Evolutionary conservation across 192 early-diverging fungal genomes (phyloP).

Genomic region (Coemansia erecta): DNA sequence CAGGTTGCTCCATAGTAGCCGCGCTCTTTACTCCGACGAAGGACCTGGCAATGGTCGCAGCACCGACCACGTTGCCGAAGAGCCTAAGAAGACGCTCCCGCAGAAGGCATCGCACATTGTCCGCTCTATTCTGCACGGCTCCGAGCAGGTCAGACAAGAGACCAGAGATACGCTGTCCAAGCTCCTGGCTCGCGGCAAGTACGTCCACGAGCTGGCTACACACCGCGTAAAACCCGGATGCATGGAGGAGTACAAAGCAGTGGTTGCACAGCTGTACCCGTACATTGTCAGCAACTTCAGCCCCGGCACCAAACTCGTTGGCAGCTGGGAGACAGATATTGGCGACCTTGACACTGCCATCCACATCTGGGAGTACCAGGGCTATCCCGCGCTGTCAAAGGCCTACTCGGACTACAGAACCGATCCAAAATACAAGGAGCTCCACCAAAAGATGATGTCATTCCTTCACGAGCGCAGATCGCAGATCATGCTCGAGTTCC

Average conservation of each 20-base stretch:
- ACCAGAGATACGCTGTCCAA: conserved; percentile 69
- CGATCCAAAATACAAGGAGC: conserved; percentile 67
- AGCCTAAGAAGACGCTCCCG: conserved; percentile 46
- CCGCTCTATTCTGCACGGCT: conserved; percentile 70
- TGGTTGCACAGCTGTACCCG: conserved; percentile 77
- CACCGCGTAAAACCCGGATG: conserved; percentile 84
- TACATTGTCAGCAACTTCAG: conserved; percentile 71
- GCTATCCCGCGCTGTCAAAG: conserved; percentile 76
- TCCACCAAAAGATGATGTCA: conserved; percentile 64
- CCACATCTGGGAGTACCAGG: conserved; percentile 94
- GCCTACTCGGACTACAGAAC: conserved; percentile 59
- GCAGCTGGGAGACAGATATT: conserved; percentile 85
- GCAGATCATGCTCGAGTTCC: conserved; percentile 89
- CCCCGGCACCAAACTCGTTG: conserved; percentile 78
- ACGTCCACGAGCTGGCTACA: conserved; percentile 82
- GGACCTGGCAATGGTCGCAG: conserved; percentile 1
- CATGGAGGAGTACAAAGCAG: conserved; percentile 78
- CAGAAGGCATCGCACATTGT: conserved; percentile 60
- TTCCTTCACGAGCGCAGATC: conserved; percentile 72
- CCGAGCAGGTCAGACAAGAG: conserved; percentile 62
- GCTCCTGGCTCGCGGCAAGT: conserved; percentile 79
- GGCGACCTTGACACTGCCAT: conserved; percentile 80
- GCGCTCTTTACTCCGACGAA: conserved; percentile 2
- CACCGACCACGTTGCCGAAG: conserved; percentile 18
- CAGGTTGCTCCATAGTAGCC: neutral